Base-by-base conservation (phyloP, 257 asterid species). In the Solanum phureja region DNA sequence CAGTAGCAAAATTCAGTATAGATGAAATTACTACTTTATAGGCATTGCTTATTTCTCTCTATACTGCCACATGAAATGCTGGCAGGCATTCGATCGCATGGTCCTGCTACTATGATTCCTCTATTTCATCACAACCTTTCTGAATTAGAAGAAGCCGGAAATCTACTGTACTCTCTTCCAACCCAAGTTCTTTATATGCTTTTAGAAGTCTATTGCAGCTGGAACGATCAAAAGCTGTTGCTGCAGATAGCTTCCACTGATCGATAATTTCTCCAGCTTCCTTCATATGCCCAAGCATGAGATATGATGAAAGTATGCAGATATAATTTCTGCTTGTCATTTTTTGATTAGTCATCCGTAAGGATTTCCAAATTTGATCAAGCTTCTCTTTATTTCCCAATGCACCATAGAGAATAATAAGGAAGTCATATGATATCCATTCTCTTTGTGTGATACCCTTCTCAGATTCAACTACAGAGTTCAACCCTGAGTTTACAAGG, bases 161-260 rank as follows among this genome's bases (percentile, higher is more conserved):
- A 85, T 91, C 86, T 42, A 88, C 73, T 3, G 98, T 95, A 64
- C 86, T 76, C 88, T 93, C 96, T 1, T 83, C 42, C 92, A 95
- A 87, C 74, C 95, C 98, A 79, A 89, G 90, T 68, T 94, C 95
- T 76, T 88, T 49, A 29, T 93, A 93, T 35, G 95, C 95, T 73
- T 89, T 91, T 29, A 91, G 29, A 74, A 95, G 91, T 86, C 90
- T 91, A 85, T 76, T 86, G 89, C 98, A 95, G 89, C 93, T 86
- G 83, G 94, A 88, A 84, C 75, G 34, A 88, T 92, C 91, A 86
- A 95, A 93, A 81, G 92, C 94, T 29, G 95, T 87, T 24, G 93
- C 88, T 34, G 98, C 88, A 40, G 98, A 95, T 87, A 92, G 92
- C 92, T 94, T 93, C 99, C 99, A 97, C 69, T 95, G 96, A n/a